These are phyloP conservation scores for Blepharisma stoltei DNA, from an alignment of 73 alveolate species.

Conservation along the genomic window DNA sequence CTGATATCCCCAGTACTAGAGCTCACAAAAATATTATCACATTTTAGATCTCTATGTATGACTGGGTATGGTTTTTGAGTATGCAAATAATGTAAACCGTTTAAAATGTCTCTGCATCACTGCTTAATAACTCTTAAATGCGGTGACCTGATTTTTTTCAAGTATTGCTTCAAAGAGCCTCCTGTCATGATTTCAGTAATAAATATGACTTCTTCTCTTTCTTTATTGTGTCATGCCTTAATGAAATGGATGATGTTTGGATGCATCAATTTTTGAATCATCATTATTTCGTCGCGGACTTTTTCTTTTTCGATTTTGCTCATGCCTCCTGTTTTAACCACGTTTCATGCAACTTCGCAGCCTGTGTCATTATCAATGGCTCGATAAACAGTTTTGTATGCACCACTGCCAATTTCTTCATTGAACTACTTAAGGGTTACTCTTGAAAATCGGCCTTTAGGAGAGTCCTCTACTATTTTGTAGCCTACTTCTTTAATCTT, in stretches of 20 bases:
- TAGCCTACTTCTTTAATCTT: neutral
- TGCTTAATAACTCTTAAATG: conserved; percentile 76
- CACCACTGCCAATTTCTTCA: conserved; percentile 92
- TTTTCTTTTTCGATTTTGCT: conserved; percentile 74
- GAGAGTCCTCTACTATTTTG: conserved; percentile 27
- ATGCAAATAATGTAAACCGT: conserved; percentile 88
- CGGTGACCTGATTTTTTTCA: conserved; percentile 65
- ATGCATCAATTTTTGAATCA: conserved; percentile 85
- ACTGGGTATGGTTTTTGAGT: conserved; percentile 75
- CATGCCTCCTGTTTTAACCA: conserved; percentile 26
- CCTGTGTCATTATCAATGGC: conserved; percentile 96
- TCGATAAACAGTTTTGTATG: conserved; percentile 88
- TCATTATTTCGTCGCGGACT: conserved; percentile 85
- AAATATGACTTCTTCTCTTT: conserved; percentile 87
- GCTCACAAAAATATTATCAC: conserved; percentile 97
- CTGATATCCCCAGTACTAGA: conserved; percentile 91
- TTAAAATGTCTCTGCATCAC: conserved; percentile 90
- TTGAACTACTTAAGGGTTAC: conserved; percentile 48
- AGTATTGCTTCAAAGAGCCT: conserved; percentile 73
- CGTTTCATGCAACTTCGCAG: conserved; percentile 97
- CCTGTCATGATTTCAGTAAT: conserved; percentile 96
- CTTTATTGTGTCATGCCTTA: conserved; percentile 86
- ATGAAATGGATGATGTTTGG: conserved; percentile 94
- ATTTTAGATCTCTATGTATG: conserved; percentile 88
- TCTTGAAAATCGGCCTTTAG: conserved; percentile 2